Base-by-base conservation (phyloP, 371 early-diverging fungal genomes). In the Chytridium lagenaria region DNA sequence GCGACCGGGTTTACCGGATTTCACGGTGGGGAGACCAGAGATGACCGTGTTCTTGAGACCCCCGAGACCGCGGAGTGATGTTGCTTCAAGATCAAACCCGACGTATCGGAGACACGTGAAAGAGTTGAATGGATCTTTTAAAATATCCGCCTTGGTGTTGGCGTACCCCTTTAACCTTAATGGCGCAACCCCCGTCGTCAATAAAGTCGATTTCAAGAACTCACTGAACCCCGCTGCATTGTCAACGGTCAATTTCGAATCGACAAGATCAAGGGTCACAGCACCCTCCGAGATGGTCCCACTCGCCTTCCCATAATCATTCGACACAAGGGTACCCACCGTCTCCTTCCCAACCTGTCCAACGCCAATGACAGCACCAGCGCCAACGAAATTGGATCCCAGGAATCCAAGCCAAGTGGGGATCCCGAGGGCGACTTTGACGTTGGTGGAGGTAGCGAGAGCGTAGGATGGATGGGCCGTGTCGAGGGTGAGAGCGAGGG, bases 401-500 rank as follows among this genome's bases (percentile, higher is more conserved):
- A 71, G 10, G 44, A 34, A 28, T 5, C 64, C 31, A 50, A 71
- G 50, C 50, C 37, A 68, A 2, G 40, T 16, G 39, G 71, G 71
- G 65, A 71, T 23, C 33, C n/a, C 37, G 50, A 65, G 49, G n/a
- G 10, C 50, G 52, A 52, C 71, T 1, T 2, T 1, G 36, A 71
- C 65, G 52, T 30, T 36, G 15, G 5, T 44, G 39, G 71, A 19
- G 50, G 64, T 64, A 5, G 55, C 65, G 3, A 7, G 5, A 31
- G 65, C 38, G 64, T 36, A 39, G 64, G 7, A 22, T 3, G 71
- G 71, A 64, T 37, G 33, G 65, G 50, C 37, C 5, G 64, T 5
- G 65, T 71, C 65, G 30, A 71, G 64, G 49, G 39, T 50, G 51
- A 71, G 65, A 28, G 15, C 7, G 65, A 71, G 64, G 64, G 2